These are phyloP conservation scores for Hydrangea macrophylla DNA, from an alignment of 148 eudicot genomes.

Conservation along the genomic window DNA sequence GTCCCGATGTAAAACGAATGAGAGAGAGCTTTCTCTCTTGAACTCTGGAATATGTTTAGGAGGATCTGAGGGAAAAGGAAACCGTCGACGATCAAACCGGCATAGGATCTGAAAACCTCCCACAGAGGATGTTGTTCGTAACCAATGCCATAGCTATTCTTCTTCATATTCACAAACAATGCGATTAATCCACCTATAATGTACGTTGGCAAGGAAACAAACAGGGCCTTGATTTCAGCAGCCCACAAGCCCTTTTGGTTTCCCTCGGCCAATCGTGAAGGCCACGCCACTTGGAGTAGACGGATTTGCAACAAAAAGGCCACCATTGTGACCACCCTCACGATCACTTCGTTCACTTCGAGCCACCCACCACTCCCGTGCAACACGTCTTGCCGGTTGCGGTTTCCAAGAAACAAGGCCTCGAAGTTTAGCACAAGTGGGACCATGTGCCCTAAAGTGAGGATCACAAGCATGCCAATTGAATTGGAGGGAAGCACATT, in stretches of 20 bases:
- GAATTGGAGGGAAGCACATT: constrained; percentile 3
- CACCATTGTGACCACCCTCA: constrained; percentile 12
- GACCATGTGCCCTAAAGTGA: constrained; percentile 16
- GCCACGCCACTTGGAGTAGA: too few species aligned
- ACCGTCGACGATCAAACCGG: constrained; percentile 25
- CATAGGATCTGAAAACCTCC: constrained; percentile 22
- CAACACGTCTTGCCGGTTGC: background rate
- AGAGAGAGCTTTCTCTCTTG: too few species aligned
- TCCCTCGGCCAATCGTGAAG: background rate
- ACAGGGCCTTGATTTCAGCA: too few species aligned
- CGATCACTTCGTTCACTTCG: constrained; percentile 12
- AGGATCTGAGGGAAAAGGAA: constrained; percentile 38
- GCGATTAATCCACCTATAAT: too few species aligned
- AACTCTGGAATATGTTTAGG: too few species aligned
- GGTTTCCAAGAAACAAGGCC: background rate
- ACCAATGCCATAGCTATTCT: background rate
- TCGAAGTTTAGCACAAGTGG: too few species aligned
- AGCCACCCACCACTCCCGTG: constrained; percentile 4
- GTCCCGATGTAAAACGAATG: too few species aligned
- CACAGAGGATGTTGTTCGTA: constrained; percentile 5
- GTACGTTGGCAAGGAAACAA: too few species aligned
- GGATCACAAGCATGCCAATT: constrained; percentile 19
- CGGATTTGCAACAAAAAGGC: too few species aligned
- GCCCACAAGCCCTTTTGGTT: background rate
- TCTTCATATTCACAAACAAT: too few species aligned